Percentiles rank a stretch among this genome's conserved stretches.
phyloP scores from a whole-genome alignment of 371 early-diverging fungal genomes.

The Funneliformis caledonium region DNA sequence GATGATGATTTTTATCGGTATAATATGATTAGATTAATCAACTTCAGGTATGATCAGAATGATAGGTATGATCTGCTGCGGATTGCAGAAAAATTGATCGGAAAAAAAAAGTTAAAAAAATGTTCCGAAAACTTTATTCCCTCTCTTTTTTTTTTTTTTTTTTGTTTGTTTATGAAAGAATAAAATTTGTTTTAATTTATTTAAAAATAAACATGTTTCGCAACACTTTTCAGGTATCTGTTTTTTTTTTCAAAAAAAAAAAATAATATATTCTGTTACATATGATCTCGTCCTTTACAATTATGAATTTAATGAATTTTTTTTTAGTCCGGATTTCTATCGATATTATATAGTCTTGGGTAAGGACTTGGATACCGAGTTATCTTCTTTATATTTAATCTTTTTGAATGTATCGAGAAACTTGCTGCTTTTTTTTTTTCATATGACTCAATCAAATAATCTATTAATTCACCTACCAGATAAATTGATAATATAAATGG shows the following conservation, averaged over 20 bases:
- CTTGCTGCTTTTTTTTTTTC: neutral
- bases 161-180: too few species aligned
- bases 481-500: neutral
- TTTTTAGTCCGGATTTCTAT: conserved; percentile 83
- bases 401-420: neutral
- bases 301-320: neutral
- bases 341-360: conserved; percentile 89
- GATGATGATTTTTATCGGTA: too few species aligned
- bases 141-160: too few species aligned
- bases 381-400: neutral
- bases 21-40: too few species aligned
- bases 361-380: conserved; percentile 46
- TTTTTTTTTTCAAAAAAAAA: neutral
- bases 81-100: too few species aligned
- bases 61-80: too few species aligned
- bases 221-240: conserved; percentile 41
- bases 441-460: too few species aligned
- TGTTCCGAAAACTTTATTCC: too few species aligned
- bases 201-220: conserved; percentile 35
- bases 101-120: too few species aligned
- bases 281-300: neutral
- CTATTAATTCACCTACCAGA: too few species aligned
- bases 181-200: too few species aligned
- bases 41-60: too few species aligned
- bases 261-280: neutral